phyloP scores from a whole-genome alignment of 2,329 filamentous ascomycete genomes.

The Orbilia quercus region DNA sequence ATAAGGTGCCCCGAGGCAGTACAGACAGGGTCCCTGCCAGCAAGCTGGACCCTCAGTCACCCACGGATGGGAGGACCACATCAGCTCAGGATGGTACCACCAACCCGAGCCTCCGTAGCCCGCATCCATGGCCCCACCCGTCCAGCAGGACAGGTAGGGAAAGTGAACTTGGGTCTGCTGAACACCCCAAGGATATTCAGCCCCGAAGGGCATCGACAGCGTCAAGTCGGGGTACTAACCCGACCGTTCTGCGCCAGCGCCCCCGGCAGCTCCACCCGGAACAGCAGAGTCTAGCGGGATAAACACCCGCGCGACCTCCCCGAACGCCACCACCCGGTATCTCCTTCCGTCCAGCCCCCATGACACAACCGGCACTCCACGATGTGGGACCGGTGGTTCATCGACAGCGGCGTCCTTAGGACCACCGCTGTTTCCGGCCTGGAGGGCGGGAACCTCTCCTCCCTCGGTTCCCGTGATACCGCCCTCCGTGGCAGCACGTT shows the following conservation, averaged over 20 bases:
- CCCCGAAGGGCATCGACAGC: background rate
- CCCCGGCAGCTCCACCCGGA: too few species aligned
- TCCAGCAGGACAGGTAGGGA: background rate
- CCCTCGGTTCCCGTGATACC: too few species aligned
- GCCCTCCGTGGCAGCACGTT: too few species aligned
- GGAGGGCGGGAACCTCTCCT: too few species aligned
- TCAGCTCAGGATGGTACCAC: background rate
- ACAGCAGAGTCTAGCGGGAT: too few species aligned
- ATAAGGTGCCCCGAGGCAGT: background rate
- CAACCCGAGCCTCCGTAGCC: background rate
- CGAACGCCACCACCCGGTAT: too few species aligned
- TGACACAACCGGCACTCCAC: too few species aligned
- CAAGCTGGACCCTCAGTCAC: background rate
- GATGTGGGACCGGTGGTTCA: too few species aligned
- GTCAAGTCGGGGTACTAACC: background rate
- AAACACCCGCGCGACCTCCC: too few species aligned
- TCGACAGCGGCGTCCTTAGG: too few species aligned
- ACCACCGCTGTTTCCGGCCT: too few species aligned
- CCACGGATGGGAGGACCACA: background rate
- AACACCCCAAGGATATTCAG: conserved; percentile 4
- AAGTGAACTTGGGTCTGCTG: conserved; percentile 2
- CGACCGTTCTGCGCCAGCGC: background rate
- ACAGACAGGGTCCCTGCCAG: background rate
- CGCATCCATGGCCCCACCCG: background rate
- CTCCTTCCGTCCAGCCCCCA: too few species aligned